These are phyloP conservation scores for Syzygium aqueum DNA, from an alignment of 345 rosid species.

Conservation along the genomic window DNA sequence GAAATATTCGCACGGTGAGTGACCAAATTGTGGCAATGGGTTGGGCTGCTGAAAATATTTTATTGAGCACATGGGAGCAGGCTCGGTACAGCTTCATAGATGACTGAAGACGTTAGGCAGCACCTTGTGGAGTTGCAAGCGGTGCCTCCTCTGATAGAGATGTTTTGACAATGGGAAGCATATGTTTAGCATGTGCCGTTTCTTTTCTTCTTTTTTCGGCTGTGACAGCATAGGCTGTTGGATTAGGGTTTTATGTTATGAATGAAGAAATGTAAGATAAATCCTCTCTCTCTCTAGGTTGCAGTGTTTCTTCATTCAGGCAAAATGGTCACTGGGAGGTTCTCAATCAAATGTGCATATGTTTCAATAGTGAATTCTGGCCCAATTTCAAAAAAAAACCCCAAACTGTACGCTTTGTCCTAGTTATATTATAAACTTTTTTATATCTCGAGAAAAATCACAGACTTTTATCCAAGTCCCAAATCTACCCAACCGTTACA, in stretches of 20 bases:
- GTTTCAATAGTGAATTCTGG: neutral
- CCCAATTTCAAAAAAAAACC: no score
- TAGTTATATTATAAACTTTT: no score
- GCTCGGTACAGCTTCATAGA: conserved; percentile 47
- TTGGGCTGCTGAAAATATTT: conserved; percentile 63
- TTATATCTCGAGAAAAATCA: no score
- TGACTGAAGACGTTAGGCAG: conserved; percentile 19
- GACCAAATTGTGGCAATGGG: conserved; percentile 47
- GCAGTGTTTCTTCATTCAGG: neutral
- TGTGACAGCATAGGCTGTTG: neutral
- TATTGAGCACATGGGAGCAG: conserved; percentile 53
- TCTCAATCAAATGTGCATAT: neutral
- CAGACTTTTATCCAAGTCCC: no score
- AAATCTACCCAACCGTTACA: no score
- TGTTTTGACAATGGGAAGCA: neutral
- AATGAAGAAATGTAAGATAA: neutral
- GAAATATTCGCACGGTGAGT: conserved; percentile 15
- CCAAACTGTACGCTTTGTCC: no score
- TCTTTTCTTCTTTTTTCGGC: neutral
- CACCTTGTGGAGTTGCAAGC: neutral
- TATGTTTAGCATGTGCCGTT: neutral
- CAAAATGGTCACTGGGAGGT: neutral
- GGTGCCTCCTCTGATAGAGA: neutral
- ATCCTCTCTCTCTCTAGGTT: neutral
- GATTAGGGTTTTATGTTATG: neutral